Evolutionary conservation across 2,329 filamentous ascomycete genomes (phyloP).

Genomic region (Penicillium glabrum): DNA sequence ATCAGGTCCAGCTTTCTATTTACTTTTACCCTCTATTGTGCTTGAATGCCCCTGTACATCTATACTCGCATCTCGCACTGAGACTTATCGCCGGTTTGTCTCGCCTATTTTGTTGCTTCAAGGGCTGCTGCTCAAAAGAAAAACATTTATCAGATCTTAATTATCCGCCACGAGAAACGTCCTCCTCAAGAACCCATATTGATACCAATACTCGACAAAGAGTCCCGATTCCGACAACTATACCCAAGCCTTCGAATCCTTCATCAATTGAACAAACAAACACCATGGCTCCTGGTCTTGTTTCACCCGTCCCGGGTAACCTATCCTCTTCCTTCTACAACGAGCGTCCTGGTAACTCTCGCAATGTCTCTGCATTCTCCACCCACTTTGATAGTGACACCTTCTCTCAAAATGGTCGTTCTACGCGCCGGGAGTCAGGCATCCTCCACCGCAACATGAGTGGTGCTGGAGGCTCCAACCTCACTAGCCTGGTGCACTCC

Average conservation of each 20-base stretch:
- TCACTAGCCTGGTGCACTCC: conserved; percentile 30
- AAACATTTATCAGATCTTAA: conserved; percentile 10
- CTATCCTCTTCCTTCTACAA: conserved; percentile 15
- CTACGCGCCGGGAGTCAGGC: conserved; percentile 17
- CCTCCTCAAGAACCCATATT: neutral
- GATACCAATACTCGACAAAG: neutral
- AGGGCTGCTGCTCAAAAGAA: conserved; percentile 18
- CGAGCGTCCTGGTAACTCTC: conserved; percentile 10
- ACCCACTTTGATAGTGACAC: conserved; percentile 21
- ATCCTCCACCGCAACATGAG: conserved; percentile 12
- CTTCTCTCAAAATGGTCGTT: conserved; percentile 20
- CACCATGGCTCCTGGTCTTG: conserved; percentile 21
- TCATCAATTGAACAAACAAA: neutral
- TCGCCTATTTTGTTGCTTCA: conserved; percentile 18
- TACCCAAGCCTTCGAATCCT: conserved; percentile 2
- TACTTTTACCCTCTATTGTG: neutral
- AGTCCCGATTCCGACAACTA: conserved; percentile 5
- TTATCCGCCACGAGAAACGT: conserved; percentile 7
- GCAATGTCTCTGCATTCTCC: conserved; percentile 16
- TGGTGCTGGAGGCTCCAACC: conserved; percentile 25
- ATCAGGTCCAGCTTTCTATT: neutral
- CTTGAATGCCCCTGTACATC: conserved; percentile 3
- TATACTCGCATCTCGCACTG: neutral
- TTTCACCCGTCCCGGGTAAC: conserved; percentile 20
- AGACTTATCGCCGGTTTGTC: conserved; percentile 13